These are phyloP conservation scores for Aspergillus sojae DNA, from an alignment of 2,329 filamentous ascomycete species.

Conservation along the genomic window DNA sequence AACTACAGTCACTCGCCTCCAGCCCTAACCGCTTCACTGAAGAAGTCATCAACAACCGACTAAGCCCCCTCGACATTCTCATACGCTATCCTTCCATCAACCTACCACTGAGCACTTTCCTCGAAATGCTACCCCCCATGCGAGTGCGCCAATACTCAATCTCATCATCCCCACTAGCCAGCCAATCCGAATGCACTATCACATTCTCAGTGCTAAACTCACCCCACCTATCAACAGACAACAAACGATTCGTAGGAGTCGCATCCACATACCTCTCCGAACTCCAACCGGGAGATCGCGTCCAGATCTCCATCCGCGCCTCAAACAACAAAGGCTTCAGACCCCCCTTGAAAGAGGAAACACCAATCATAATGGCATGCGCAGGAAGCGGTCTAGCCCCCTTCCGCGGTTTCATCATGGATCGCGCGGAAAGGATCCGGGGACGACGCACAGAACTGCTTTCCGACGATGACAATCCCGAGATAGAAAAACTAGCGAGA, in stretches of 20 bases:
- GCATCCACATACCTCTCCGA: constrained; percentile 63
- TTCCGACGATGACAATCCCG: constrained; percentile 13
- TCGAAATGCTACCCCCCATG: constrained; percentile 75
- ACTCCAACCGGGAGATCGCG: constrained; percentile 34
- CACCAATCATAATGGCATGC: constrained; percentile 44
- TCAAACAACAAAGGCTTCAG: constrained; percentile 40
- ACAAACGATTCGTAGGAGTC: constrained; percentile 58
- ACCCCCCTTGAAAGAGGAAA: constrained; percentile 35
- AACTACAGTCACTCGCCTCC: constrained; percentile 33
- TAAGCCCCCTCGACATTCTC: constrained; percentile 65
- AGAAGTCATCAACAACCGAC: constrained; percentile 58
- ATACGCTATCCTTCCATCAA: constrained; percentile 63
- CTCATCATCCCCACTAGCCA: constrained; percentile 69
- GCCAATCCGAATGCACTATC: constrained; percentile 61
- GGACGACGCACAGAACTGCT: constrained; percentile 11
- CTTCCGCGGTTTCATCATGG: constrained; percentile 65
- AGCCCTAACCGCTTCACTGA: constrained; percentile 46
- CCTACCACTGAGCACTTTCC: constrained; percentile 67
- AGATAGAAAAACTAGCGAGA: constrained; percentile 30
- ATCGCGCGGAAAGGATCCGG: constrained; percentile 52
- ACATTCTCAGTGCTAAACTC: constrained; percentile 69
- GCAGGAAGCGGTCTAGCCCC: constrained; percentile 60
- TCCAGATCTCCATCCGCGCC: constrained; percentile 39
- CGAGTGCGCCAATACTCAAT: constrained; percentile 79
- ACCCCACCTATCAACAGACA: constrained; percentile 47